Conservation (phyloP, 2,329 filamentous ascomycete species). For the Penicillium sp. region DNA sequence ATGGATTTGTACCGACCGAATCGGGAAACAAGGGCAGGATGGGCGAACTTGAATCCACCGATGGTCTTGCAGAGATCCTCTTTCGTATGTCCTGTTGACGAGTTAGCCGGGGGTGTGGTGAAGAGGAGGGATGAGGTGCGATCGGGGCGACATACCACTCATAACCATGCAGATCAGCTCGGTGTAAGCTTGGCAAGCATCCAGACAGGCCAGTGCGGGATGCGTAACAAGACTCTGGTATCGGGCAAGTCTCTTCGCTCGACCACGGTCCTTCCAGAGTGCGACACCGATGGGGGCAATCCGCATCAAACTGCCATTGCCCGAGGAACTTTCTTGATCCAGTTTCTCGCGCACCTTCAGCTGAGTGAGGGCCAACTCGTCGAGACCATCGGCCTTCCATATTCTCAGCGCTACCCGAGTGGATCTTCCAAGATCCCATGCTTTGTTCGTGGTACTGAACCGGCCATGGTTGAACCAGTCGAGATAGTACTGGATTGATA, state of each 20-base stretch:
- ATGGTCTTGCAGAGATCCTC: conserved; percentile 14
- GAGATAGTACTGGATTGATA: conserved; percentile 40
- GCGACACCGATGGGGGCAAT: conserved; percentile 42
- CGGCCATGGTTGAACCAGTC: conserved; percentile 41
- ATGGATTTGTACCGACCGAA: conserved; percentile 19
- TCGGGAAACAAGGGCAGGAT: conserved; percentile 11
- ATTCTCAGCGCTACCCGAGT: conserved; percentile 35
- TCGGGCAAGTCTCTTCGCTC: conserved; percentile 30
- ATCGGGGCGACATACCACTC: conserved; percentile 16
- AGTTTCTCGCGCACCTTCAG: conserved; percentile 19
- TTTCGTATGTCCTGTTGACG: conserved; percentile 17
- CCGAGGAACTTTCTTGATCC: conserved; percentile 24
- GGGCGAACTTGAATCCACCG: conserved; percentile 12
- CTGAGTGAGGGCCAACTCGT: conserved; percentile 17
- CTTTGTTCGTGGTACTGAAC: conserved; percentile 37
- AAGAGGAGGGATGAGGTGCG: too few species aligned
- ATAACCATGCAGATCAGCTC: conserved; percentile 35
- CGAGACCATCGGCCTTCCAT: conserved; percentile 30
- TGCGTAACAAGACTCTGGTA: conserved; percentile 40
- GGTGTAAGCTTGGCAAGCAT: conserved; percentile 46
- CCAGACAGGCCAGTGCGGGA: conserved; percentile 40
- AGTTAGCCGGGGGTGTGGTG: background rate
- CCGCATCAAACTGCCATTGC: conserved; percentile 50
- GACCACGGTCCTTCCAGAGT: conserved; percentile 24
- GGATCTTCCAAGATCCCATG: conserved; percentile 45